Evolutionary conservation across 371 early-diverging fungal species (phyloP), one percentile per base, ranked within the genome.

Genomic region (Circinella minor): DNA sequence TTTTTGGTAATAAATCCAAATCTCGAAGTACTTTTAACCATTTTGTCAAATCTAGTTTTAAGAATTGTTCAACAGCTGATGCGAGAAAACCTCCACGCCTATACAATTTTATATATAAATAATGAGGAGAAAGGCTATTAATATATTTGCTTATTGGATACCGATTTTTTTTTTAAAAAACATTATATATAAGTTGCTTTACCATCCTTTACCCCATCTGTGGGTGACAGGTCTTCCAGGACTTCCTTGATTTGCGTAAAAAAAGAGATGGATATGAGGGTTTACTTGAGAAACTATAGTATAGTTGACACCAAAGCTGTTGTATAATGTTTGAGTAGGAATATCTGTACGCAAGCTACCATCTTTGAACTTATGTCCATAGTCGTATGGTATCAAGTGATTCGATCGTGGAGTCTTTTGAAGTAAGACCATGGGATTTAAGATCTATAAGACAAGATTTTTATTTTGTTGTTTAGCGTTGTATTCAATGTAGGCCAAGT

Each of bases 231-330:
- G 93, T 60, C 77, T 74, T 36, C 97, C 96, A 10, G 92, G 81
- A 37, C 89, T 84, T 17, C 96, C 95, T 74, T 89, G 80, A 48
- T 89, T 85, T 18, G 90, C 89, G 76, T 89, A 95, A 71, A 94
- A 95, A 81, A 96, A 97, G 70, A 92, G 65, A 46, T 88, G 85
- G 9, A 98, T 84, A 73, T 97, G 97, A 10, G 98, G 98, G 74
- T 97, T 97, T 51, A 95, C 95, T 89, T 96, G 88, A 65, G 89
- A 87, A 15, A 97, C 97, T 48, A 97, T 89, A 5, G 94, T 93
- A 77, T 92, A 94, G 63, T 92, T 94, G 69, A 97, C 94, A 72
- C 94, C 92, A 69, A 95, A 94, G 67, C 89, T 86, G 49, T 91
- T 90, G 46, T 92, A 86, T 68, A 96, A 75, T 11, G 90, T 86